phyloP scores from a whole-genome alignment of 441 rosid genomes.

The Gossypium trilobum region DNA sequence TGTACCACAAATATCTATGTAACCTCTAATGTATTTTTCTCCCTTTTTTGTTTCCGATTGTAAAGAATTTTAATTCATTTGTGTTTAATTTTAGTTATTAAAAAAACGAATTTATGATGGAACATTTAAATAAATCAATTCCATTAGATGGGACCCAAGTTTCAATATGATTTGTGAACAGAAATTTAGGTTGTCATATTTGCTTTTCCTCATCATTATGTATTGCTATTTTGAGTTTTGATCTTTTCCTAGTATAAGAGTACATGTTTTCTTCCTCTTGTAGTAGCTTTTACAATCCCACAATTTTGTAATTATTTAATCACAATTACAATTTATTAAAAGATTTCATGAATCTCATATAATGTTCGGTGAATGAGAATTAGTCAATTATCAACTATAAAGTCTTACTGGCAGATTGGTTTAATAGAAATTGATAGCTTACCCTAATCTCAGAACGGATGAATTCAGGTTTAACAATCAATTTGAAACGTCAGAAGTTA shows the following conservation, averaged over 20 bases:
- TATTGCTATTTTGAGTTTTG: not conserved
- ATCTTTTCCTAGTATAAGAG: not conserved
- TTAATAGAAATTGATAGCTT: not conserved
- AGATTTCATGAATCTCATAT: not conserved
- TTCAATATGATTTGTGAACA: not conserved
- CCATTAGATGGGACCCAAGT: not conserved
- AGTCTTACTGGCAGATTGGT: not conserved
- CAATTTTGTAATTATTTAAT: not conserved
- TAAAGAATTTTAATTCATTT: not conserved
- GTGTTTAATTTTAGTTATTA: not conserved
- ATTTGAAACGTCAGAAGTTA: not conserved
- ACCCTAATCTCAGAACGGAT: not conserved
- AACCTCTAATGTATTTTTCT: not conserved
- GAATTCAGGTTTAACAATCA: not conserved
- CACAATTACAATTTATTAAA: not conserved
- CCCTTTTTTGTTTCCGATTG: not conserved
- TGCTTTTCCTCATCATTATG: not conserved
- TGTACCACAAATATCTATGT: slow-evolving; percentile 1
- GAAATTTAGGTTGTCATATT: not conserved
- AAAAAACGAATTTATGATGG: not conserved
- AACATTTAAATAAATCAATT: not conserved
- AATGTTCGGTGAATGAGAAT: not conserved
- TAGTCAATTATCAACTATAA: not conserved
- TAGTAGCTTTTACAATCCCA: not conserved
- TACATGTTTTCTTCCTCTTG: not conserved